phyloP scores from a whole-genome alignment of 192 early-diverging fungal genomes.

The Backusella morwellensis region DNA sequence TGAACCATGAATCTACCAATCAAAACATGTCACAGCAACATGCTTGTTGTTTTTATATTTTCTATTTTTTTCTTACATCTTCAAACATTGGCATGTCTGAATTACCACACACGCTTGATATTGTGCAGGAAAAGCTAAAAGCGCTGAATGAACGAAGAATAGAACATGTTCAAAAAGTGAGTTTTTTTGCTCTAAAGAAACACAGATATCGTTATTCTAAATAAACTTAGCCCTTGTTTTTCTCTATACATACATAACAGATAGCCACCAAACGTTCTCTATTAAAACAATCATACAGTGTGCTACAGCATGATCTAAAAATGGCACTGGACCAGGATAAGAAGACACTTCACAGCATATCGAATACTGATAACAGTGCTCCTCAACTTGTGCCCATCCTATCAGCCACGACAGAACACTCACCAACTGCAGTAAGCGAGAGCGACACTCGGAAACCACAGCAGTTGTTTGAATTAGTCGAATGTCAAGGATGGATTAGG shows the following conservation, averaged over 20 bases:
- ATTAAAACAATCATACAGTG: constrained; percentile 2
- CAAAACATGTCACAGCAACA: neutral
- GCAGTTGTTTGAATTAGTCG: neutral
- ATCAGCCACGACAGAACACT: neutral
- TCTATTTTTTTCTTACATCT: neutral
- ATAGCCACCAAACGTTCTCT: neutral
- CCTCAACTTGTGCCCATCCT: neutral
- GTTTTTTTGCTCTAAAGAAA: neutral
- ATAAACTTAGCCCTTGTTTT: neutral
- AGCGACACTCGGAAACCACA: neutral
- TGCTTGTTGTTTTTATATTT: neutral
- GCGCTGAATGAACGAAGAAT: neutral
- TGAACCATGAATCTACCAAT: neutral
- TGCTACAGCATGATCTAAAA: neutral
- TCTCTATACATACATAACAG: neutral
- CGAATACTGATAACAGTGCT: neutral
- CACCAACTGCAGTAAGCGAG: neutral
- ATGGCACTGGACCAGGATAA: neutral
- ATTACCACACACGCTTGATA: neutral
- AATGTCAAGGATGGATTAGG: neutral
- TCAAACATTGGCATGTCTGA: neutral
- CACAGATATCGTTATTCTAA: neutral
- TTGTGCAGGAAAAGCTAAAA: neutral
- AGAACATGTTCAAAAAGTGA: neutral
- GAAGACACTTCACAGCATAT: neutral